Percentiles rank a stretch among this genome's conserved stretches.
These are phyloP conservation scores for Cladophialophora psammophila DNA, from an alignment of 2,329 filamentous ascomycete genomes.

Conservation along the genomic window DNA sequence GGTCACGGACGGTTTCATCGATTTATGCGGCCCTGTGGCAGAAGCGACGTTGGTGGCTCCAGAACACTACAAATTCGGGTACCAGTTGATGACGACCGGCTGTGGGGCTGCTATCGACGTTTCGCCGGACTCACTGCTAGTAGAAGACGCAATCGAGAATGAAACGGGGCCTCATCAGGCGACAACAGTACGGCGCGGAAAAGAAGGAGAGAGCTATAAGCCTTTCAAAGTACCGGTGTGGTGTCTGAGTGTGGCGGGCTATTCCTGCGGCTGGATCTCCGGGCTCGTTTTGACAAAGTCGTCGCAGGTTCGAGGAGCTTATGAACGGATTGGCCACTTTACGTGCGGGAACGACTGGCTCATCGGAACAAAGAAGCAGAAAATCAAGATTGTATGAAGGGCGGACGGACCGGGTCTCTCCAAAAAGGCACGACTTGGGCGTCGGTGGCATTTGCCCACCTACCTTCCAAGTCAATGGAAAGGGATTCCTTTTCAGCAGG, in stretches of 20 bases:
- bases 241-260: neutral
- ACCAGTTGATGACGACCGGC: neutral
- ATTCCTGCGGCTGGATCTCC: slow-evolving; percentile 1
- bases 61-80: neutral
- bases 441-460: too few relatives aligned
- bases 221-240: neutral
- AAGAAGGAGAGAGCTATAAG: neutral
- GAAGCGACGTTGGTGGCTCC: slow-evolving; percentile 1
- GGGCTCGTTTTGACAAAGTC: neutral
- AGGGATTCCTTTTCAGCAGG: too few relatives aligned
- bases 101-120: neutral
- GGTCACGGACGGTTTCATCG: neutral
- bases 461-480: too few relatives aligned
- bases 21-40: neutral
- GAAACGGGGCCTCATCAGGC: neutral
- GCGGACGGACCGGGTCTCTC: too few relatives aligned
- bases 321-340: neutral
- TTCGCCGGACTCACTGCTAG: neutral
- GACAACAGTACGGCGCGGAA: neutral
- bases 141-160: neutral
- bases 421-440: too few relatives aligned
- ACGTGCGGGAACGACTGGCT: slow-evolving; percentile 1
- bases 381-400: neutral
- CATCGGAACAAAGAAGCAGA: neutral
- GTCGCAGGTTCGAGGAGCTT: neutral